These are phyloP conservation scores for Raphanus hybrid DNA, from an alignment of 441 rosid genomes.

Conservation along the genomic window DNA sequence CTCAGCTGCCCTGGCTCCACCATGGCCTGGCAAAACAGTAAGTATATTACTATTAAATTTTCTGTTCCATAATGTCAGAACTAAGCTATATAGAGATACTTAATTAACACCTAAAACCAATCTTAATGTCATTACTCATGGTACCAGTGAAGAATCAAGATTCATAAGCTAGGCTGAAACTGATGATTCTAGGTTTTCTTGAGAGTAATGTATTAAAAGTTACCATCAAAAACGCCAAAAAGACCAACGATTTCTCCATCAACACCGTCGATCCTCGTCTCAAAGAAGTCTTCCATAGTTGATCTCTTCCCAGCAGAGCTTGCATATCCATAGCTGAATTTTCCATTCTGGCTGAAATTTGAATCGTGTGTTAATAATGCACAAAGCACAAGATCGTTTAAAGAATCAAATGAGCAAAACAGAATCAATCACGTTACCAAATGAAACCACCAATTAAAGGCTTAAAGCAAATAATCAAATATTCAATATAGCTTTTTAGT, in stretches of 20 bases:
- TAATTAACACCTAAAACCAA: not conserved
- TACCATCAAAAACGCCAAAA: constrained; percentile 97
- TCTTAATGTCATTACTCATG: not conserved
- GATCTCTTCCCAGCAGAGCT: constrained; percentile 92
- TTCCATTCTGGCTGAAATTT: constrained; percentile 76
- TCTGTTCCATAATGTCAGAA: not conserved
- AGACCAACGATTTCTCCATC: constrained; percentile 88
- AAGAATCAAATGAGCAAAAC: not conserved
- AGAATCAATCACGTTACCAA: not conserved
- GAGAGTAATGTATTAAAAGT: not conserved
- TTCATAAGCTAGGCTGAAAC: not conserved
- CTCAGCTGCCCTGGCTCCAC: constrained; percentile 97
- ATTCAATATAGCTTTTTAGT: not conserved
- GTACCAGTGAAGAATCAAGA: constrained; percentile 2
- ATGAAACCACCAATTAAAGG: constrained; percentile 1
- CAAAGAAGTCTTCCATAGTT: constrained; percentile 97
- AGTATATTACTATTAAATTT: not conserved
- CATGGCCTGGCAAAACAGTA: constrained; percentile 69
- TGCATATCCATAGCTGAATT: constrained; percentile 94
- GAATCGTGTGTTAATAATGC: not conserved
- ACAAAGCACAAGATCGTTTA: not conserved
- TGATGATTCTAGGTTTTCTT: not conserved
- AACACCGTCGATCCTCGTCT: constrained; percentile 86
- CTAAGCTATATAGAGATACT: constrained; percentile 3
- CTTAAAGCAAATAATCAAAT: not conserved